Evolutionary conservation across 768 basidiomycete genomes (phyloP), one percentile per base, ranked within the genome.

Genomic region (Boletellus emodensis): DNA sequence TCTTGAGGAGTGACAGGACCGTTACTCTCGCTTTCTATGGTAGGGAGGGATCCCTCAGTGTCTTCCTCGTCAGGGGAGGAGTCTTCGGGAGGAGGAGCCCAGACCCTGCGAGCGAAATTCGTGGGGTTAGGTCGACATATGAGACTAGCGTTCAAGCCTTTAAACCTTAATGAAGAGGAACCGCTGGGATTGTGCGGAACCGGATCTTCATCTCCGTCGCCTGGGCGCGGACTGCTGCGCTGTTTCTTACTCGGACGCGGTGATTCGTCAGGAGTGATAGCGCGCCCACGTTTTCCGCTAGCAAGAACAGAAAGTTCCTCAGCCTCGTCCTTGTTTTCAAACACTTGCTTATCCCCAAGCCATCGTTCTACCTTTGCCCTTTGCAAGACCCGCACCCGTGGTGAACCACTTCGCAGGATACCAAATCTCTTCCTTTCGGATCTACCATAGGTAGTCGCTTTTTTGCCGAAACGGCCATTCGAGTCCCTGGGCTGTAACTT

Each of bases 391-490:
- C 73, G 71, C 0, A 71, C 70, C 17, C 75, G 71, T 14, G 73
- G 66, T 18, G 68, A 47, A 54, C 55, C 60, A 53, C 44, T 57
- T 42, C 45, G 63, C 32, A 60, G 41, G 53, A 35, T 41, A 32
- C 54, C 35, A 46, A 65, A 49, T 44, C 67, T 63, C 61, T 65
- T 75, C 58, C 74, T 71, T 52, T 71, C 61, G 48, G 68, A 72
- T 59, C 65, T 71, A 44, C 76, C 75, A 42, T 77, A 73, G 12
- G 74, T 77, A 15, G 68, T 70, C 33, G 69, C 72, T 62, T 85
- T 85, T 70, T 78, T 82, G 33, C 83, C 83, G 55, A 87, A 87
- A 15, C 83, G 74, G 38, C 85, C 85, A 54, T 86, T 85, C 15
- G 67, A 68, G 46, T 81, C 78, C 50, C 85, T 75, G 2, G 85